Percentiles rank a stretch among this genome's conserved stretches.
These are phyloP conservation scores for Fremontodendron californicum DNA, from an alignment of 345 rosid species.

Conservation along the genomic window DNA sequence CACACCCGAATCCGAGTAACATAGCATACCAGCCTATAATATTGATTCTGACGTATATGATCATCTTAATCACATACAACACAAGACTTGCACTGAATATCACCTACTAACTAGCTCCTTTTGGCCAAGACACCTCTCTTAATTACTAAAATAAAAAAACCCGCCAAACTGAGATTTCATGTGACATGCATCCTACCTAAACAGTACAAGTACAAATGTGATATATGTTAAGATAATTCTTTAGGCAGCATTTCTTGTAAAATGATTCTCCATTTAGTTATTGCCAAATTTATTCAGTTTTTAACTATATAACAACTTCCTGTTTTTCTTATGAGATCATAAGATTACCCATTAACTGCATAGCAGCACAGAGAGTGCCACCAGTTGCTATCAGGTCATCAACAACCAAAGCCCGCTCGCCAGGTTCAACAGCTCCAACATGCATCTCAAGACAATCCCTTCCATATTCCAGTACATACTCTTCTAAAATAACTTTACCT, in stretches of 20 bases:
- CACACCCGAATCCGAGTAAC: too few species aligned
- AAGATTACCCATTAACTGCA: conserved; percentile 68
- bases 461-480: conserved; percentile 81
- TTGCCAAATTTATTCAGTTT: background rate
- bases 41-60: background rate
- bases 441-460: conserved; percentile 87
- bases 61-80: background rate
- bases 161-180: background rate
- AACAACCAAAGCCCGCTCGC: conserved; percentile 77
- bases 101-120: background rate
- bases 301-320: background rate
- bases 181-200: background rate
- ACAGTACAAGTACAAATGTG: background rate
- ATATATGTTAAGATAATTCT: background rate
- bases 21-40: background rate
- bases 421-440: conserved; percentile 71
- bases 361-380: conserved; percentile 90
- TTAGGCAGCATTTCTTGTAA: background rate
- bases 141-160: background rate
- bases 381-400: conserved; percentile 94
- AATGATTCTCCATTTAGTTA: background rate
- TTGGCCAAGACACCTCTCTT: background rate
- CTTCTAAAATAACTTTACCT: conserved; percentile 85
- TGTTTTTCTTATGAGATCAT: background rate
- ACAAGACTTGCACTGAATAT: background rate